Evolutionary conservation across 164 flowering plant genomes (phyloP), one percentile per base, ranked within the genome.

Genomic region (Cinnamomum micranthum): DNA sequence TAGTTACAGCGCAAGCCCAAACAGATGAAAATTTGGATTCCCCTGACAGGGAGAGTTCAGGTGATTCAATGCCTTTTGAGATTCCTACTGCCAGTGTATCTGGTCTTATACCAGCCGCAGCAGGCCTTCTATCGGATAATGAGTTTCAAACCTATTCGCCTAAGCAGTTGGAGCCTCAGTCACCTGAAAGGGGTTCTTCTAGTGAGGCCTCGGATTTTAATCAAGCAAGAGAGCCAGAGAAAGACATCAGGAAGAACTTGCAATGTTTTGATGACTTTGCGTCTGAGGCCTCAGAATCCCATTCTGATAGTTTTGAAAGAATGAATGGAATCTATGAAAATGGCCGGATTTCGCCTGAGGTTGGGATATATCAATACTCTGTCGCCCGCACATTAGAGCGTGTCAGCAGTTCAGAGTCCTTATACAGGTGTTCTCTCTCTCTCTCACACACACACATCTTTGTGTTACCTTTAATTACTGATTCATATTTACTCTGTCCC

Each of bases 91-190:
- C 87, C 65, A 79, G 86, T 80, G 90, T 89, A 63, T 71, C 85
- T 24, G 86, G 88, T 71, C 87, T 93, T 51, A 82, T 91, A 65
- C 93, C 92, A 77, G 91, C 95, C 81, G 95, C 94, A 24, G 90
- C 93, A 23, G 97, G 93, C 47, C 77, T 88, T 72, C 77, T 83
- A 73, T 73, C 86, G 51, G 93, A 93, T 72, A 88, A 91, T 77
- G 94, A 87, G 62, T 75, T 85, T 64, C 77, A 74, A 68, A 74
- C 84, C 24, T 74, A 81, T 77, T 82, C 88, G 63, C 59, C 76
- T 13, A 87, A 82, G 78, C 59, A 65, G 31, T 81, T 78, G 78
- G 94, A 87, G 78, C 77, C 88, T 78, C 85, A n/a, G 35, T 84
- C 93, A 71, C 92, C 93, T 71, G 89, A 81, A 74, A 88, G 93